Base-by-base conservation (phyloP, 2,329 filamentous ascomycete species). In the Xylariaceae sp. region DNA sequence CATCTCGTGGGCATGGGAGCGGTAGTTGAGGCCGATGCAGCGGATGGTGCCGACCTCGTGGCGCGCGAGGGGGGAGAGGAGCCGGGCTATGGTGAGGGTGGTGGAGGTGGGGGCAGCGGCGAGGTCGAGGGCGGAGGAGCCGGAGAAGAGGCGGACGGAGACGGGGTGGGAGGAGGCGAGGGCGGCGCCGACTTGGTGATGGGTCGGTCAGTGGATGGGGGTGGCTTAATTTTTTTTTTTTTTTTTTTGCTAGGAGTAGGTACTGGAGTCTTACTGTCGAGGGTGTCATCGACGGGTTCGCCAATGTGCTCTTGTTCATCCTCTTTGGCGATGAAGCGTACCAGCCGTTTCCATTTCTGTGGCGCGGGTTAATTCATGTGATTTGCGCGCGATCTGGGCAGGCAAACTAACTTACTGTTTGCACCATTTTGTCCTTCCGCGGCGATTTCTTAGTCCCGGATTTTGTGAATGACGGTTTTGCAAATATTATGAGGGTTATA, bases 1-100 rank as follows among this genome's bases (percentile, higher is more conserved):
- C 43, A 45, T 45, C 32, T 45, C 43, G 8, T 19, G 15, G 19
- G 72, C 72, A 47, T 75, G 73, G 16, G 67, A 66, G 36, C 61
- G 64, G 56, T 76, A 75, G 16, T 45, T 45, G 9, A 45, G 36
- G 9, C 43, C 43, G 15, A 43, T 28, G 37, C 44, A 47, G 18
- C 41, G 37, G 22, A 47, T 47, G 2, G 40, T 41, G 7, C 41
- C 44, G n/a, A 44, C 41, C 29, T 43, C 43, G 19, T 9, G 15
- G 2, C 19, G 33, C 13, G 36, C 36, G 13, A 45, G 19, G 12
- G 43, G 43, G 11, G 43, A 19, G 13, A 45, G 39, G 9, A 45
- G 39, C 24, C 28, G 28, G 17, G 16, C 34, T 15, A 45, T 19
- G 19, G 43, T 42, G 9, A 16, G 38, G 16, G 29, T 38, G 4